Evolutionary conservation across 140 eudicot genomes (phyloP), one percentile per base, ranked within the genome.

Genomic region (Bidens hawaiensis): DNA sequence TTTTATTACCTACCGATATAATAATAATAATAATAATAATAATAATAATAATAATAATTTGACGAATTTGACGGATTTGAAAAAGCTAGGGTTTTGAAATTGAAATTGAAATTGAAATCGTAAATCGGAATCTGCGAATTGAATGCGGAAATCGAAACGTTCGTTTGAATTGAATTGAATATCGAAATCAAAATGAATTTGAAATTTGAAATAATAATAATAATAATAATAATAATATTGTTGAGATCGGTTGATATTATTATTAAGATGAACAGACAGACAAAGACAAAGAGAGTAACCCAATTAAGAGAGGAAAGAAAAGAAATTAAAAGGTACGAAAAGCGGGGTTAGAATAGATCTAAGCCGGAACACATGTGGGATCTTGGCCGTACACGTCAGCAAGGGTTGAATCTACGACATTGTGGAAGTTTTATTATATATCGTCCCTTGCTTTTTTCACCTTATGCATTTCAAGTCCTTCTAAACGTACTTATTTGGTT

Each of bases 11-110:
- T n/a, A n/a, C n/a, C n/a, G n/a, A 17, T n/a, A 21, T 1, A 34
- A n/a, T n/a, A n/a, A n/a, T n/a, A n/a, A n/a, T n/a, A n/a, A n/a
- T n/a, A n/a, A n/a, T n/a, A n/a, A n/a, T n/a, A n/a, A n/a, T n/a
- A n/a, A n/a, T n/a, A n/a, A n/a, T n/a, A n/a, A n/a, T n/a, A n/a
- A n/a, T n/a, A n/a, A n/a, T n/a, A n/a, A n/a, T n/a, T n/a, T n/a
- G n/a, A n/a, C n/a, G n/a, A n/a, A n/a, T n/a, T n/a, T n/a, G n/a
- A n/a, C n/a, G n/a, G n/a, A n/a, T n/a, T n/a, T n/a, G n/a, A n/a
- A 56, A 67, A 49, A 31, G 33, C 68, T 71, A 75, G 82, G 82
- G 82, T 72, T 68, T 76, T 63, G 23, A 49, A 40, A 54, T 69
- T 69, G 69, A 60, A 70, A 69, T 34, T 70, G 62, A n/a, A n/a